Evolutionary conservation across 441 rosid species (phyloP).

Genomic region (Pelargonium myrrhifolium): DNA sequence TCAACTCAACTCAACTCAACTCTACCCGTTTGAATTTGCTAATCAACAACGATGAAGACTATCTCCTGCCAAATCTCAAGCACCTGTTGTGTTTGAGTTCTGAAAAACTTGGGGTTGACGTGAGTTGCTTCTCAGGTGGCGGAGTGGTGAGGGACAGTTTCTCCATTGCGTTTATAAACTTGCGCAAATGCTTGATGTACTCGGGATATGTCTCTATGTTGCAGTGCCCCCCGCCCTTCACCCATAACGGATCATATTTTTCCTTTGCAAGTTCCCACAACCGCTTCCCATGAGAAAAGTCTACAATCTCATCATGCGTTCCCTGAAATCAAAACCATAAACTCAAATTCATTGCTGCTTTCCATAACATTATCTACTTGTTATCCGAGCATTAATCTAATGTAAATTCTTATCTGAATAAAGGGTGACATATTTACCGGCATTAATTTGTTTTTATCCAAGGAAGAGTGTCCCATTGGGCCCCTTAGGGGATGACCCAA

Average conservation of each 20-base stretch:
- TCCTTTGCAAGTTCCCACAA: slow-evolving; percentile 67
- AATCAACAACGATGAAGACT: slow-evolving; percentile 15
- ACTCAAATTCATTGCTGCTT: too few species aligned
- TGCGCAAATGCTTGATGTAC: slow-evolving; percentile 55
- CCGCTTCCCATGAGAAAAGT: slow-evolving; percentile 56
- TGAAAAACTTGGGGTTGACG: slow-evolving; percentile 41
- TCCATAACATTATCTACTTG: too few species aligned
- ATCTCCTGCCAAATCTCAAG: slow-evolving; percentile 59
- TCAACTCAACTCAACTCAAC: slow-evolving; percentile 7
- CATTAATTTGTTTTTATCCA: too few species aligned
- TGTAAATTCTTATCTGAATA: too few species aligned
- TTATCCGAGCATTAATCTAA: too few species aligned
- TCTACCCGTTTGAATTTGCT: slow-evolving; percentile 13
- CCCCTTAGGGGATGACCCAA: too few species aligned
- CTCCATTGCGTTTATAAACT: slow-evolving; percentile 63
- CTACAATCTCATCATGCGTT: slow-evolving; percentile 56
- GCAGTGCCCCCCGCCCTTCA: slow-evolving; percentile 68
- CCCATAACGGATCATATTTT: slow-evolving; percentile 67
- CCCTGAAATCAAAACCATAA: slow-evolving; percentile 33
- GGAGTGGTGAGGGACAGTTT: slow-evolving; percentile 40
- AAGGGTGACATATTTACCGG: too few species aligned
- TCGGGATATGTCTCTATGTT: slow-evolving; percentile 67
- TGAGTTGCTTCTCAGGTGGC: slow-evolving; percentile 40
- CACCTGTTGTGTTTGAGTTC: slow-evolving; percentile 64
- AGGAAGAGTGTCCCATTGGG: too few species aligned